Conservation (phyloP, 2,329 filamentous ascomycete genomes). For the Ceratocystis huliohia region DNA sequence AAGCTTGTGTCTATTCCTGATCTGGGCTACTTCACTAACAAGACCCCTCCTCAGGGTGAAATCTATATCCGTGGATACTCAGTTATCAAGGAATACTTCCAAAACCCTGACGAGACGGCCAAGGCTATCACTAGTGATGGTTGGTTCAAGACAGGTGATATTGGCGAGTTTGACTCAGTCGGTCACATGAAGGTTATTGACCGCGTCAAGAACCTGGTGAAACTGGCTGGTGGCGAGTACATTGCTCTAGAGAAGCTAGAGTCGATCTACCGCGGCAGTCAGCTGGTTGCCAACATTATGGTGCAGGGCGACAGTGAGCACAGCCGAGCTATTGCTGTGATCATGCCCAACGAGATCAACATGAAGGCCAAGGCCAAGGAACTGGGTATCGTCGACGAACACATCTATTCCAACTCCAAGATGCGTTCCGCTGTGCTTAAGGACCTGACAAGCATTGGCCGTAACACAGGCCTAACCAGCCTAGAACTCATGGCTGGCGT, state of each 20-base stretch:
- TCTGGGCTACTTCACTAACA: slow-evolving; percentile 67
- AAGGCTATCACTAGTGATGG: slow-evolving; percentile 68
- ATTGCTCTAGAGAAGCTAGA: slow-evolving; percentile 95
- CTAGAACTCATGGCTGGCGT: slow-evolving; percentile 68
- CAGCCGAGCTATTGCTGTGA: slow-evolving; percentile 68
- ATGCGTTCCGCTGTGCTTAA: slow-evolving; percentile 50
- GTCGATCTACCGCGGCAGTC: slow-evolving; percentile 69
- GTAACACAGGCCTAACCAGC: slow-evolving; percentile 50
- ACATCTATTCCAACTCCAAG: slow-evolving; percentile 55
- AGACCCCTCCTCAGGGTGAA: slow-evolving; percentile 75
- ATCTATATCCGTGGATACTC: slow-evolving; percentile 73
- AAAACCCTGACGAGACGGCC: slow-evolving; percentile 74
- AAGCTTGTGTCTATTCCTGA: slow-evolving; percentile 88
- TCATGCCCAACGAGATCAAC: slow-evolving; percentile 54
- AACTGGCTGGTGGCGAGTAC: slow-evolving; percentile 90
- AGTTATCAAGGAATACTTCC: slow-evolving; percentile 66
- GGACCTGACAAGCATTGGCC: slow-evolving; percentile 53
- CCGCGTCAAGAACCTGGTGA: slow-evolving; percentile 96
- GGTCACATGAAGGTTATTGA: slow-evolving; percentile 83
- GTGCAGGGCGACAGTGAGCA: slow-evolving; percentile 66
- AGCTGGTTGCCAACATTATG: slow-evolving; percentile 76
- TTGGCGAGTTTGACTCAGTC: slow-evolving; percentile 71
- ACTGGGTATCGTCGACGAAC: slow-evolving; percentile 51
- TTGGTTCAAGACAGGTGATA: slow-evolving; percentile 96
- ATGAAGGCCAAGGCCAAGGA: slow-evolving; percentile 47